phyloP scores from a whole-genome alignment of 257 asterid genomes.

The Rehmannia glutinosa region DNA sequence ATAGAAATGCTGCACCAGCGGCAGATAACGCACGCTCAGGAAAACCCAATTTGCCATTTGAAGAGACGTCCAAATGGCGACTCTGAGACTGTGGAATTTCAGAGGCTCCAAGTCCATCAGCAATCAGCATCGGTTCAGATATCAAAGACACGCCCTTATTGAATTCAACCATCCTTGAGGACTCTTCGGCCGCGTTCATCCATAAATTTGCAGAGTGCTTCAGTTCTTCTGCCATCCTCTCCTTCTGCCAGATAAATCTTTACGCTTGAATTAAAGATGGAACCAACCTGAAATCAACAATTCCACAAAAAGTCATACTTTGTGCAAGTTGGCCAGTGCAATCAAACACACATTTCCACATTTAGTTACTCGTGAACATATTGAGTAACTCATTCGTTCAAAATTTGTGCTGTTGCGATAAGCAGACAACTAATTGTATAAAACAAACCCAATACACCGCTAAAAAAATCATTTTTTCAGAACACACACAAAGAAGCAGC shows the following conservation, averaged over 20 bases:
- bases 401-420: neutral
- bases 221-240: constrained; percentile 49
- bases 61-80: constrained; percentile 13
- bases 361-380: neutral
- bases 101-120: constrained; percentile 36
- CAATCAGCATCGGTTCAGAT: constrained; percentile 36
- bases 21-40: constrained; percentile 74
- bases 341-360: neutral
- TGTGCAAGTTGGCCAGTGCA: neutral
- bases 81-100: constrained; percentile 22
- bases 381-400: neutral
- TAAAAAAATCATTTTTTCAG: neutral
- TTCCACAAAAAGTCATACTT: neutral
- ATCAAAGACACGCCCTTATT: constrained; percentile 41
- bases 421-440: neutral
- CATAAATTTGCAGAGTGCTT: constrained; percentile 41
- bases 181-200: constrained; percentile 32
- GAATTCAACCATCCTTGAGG: constrained; percentile 34
- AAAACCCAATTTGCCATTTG: constrained; percentile 43
- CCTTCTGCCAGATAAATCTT: neutral
- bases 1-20: constrained; percentile 88
- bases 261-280: constrained; percentile 15
- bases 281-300: constrained; percentile 31
- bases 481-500: neutral
- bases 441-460: neutral